Conservation (phyloP, 2,329 filamentous ascomycete species). For the Alternaria rosae region DNA sequence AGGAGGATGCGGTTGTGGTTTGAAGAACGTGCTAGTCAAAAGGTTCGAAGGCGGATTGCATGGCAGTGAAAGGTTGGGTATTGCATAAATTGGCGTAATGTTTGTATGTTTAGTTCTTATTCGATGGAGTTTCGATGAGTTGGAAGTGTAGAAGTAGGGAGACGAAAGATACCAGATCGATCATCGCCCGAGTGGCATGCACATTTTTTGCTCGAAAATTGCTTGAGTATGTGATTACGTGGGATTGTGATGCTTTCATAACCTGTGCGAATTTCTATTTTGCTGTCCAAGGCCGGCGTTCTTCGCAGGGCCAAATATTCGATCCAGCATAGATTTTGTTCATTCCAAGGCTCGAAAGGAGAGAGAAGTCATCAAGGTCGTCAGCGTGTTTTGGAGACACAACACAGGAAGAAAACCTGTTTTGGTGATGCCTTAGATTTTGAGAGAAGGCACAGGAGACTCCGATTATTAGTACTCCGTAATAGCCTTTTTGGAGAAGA, state of each 20-base stretch:
- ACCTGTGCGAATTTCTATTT: no score
- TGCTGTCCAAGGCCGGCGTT: not conserved
- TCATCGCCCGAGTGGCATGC: not conserved
- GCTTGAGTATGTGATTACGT: rapidly evolving
- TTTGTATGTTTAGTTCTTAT: not conserved
- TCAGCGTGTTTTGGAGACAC: no score
- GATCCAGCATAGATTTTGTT: rapidly evolving
- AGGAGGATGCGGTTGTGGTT: conserved; percentile 6
- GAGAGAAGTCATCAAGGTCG: not conserved
- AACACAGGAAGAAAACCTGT: no score
- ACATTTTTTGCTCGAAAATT: not conserved
- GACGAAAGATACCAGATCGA: not conserved
- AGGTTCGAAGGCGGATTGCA: not conserved
- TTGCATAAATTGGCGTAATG: not conserved
- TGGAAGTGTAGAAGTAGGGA: not conserved
- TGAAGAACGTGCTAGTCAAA: not conserved
- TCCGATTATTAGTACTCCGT: not conserved
- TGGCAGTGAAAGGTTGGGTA: not conserved
- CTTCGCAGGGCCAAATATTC: not conserved
- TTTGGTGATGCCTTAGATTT: not conserved
- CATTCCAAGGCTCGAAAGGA: not conserved
- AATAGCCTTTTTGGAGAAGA: not conserved
- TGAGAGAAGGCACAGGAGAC: not conserved
- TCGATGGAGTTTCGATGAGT: not conserved
- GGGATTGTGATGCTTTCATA: not conserved